Evolutionary conservation across 2,329 filamentous ascomycete species (phyloP), one percentile per base, ranked within the genome.

Genomic region (Hypoxylon sp.): DNA sequence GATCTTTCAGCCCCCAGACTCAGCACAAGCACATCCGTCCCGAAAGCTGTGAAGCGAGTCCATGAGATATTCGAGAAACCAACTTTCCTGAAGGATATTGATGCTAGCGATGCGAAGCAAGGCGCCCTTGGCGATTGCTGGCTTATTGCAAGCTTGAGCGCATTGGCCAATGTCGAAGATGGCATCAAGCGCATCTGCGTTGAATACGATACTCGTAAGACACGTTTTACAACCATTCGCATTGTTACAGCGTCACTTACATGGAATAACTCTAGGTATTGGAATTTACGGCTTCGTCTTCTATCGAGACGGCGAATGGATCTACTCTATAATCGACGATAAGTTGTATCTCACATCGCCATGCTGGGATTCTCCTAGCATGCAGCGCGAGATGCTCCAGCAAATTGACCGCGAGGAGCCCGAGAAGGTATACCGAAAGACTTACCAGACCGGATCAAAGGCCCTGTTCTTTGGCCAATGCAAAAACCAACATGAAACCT

Each of bases 251-350:
- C n/a, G n/a, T n/a, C 27, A 68, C 72, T 78, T 51, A 75, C 71
- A 27, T 6, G 69, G 72, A 43, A 16, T 70, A 55, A 75, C n/a
- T n/a, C n/a, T 81, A 71, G 78, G 81, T 57, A 85, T 94, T 40
- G 90, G 91, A 6, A 91, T 95, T 3, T 96, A 95, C 64, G 91
- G 91, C 1, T 96, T 96, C 64, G 89, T 95, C 37, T 95, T 96
- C 67, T 89, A 88, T 67, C 78, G 90, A 67, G 91, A 96, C 64
- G 91, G 91, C 43, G 90, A 94, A 71, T 96, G 91, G 91, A 89
- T 93, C 48, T 91, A 91, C 62, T 91, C 89, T 50, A 92, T 96
- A 55, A 85, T 96, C 51, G 91, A 96, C 66, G 91, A 96, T 70
- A 95, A 95, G 71, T 78, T 96, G 2, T 95, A 90, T 68, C 80